Percentiles rank a stretch among this genome's conserved stretches.
Evolutionary conservation across 257 asterid genomes (phyloP).

Genomic region (Gentiana straminea): DNA sequence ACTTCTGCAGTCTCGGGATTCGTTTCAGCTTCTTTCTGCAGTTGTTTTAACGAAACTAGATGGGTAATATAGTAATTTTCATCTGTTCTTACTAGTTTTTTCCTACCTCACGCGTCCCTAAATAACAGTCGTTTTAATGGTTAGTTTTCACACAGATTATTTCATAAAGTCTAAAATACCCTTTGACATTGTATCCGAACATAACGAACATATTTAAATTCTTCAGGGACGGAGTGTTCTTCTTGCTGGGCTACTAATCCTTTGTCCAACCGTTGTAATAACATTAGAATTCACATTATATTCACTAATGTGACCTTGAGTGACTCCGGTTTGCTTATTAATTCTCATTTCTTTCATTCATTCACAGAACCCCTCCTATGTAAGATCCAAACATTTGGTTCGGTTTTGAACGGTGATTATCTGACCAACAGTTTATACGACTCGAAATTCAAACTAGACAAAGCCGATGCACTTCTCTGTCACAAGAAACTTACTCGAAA

Average conservation of each 20-base stretch:
- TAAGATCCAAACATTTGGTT: constrained; percentile 67
- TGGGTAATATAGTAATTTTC: constrained; percentile 37
- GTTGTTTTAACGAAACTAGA: constrained; percentile 50
- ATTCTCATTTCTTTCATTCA: constrained; percentile 7
- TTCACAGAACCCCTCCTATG: constrained; percentile 44
- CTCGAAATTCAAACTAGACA: constrained; percentile 50
- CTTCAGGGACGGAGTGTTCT: constrained; percentile 44
- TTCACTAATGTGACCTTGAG: too few relatives aligned
- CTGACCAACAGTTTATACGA: constrained; percentile 45
- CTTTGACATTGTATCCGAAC: neutral
- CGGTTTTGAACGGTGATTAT: constrained; percentile 64
- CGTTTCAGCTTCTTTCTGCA: constrained; percentile 50
- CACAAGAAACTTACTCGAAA: constrained; percentile 32
- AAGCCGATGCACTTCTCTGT: constrained; percentile 49
- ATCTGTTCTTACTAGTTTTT: neutral
- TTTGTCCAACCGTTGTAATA: constrained; percentile 39
- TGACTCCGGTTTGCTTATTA: too few relatives aligned
- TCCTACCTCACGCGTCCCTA: neutral
- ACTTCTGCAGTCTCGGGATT: constrained; percentile 74
- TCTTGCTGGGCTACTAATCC: constrained; percentile 45
- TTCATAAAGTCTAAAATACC: too few relatives aligned
- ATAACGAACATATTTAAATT: neutral
- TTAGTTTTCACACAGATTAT: neutral
- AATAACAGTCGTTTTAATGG: neutral
- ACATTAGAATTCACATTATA: constrained; percentile 20